Percentiles rank a stretch among this genome's conserved stretches.
Conservation (phyloP, 2,329 filamentous ascomycete species). For the Apiospora saccharicola region DNA sequence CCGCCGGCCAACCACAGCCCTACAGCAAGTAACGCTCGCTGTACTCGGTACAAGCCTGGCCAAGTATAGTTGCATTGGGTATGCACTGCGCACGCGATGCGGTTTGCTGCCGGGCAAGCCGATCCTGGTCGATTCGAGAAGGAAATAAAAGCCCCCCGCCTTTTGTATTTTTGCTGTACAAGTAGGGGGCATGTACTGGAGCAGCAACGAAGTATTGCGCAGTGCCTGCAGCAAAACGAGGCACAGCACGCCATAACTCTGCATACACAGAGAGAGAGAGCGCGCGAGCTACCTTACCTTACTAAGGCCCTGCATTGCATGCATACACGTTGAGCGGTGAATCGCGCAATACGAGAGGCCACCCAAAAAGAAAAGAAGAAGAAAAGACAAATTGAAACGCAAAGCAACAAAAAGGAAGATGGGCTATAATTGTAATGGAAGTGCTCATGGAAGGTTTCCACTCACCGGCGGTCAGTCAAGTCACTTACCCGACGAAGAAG, state of each 20-base stretch:
- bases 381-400: not conserved
- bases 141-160: not conserved
- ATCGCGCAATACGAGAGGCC: not conserved
- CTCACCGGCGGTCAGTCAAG: not conserved
- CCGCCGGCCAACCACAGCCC: not conserved
- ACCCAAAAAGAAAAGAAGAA: not conserved
- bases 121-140: not conserved
- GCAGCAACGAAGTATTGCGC: not conserved
- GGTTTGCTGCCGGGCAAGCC: conserved; percentile 6
- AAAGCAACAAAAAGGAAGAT: not conserved
- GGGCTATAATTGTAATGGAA: too few relatives aligned
- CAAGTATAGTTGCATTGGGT: conserved; percentile 13
- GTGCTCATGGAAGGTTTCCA: not conserved
- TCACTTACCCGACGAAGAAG: not conserved
- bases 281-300: not conserved
- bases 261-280: not conserved
- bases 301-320: not conserved
- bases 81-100: conserved; percentile 16
- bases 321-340: not conserved
- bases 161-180: not conserved
- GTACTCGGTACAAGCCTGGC: not conserved
- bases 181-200: too few relatives aligned
- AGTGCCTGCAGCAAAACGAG: conserved; percentile 9
- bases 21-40: not conserved
- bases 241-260: conserved; percentile 1